Base-by-base conservation (phyloP, 768 basidiomycete genomes). In the Phaeotremella fagi region DNA sequence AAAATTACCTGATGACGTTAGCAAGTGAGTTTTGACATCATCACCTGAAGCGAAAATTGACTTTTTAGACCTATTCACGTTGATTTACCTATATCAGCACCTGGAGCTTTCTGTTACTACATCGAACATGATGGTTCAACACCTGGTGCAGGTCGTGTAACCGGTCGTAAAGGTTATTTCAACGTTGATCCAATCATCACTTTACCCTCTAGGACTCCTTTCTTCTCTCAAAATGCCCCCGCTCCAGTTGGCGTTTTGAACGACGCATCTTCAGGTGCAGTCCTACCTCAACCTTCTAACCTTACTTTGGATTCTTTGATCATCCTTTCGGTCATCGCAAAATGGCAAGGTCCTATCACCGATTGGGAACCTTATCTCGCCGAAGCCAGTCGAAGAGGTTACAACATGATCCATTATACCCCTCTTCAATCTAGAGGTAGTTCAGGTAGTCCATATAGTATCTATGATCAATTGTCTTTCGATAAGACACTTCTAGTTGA, bases 381-480 rank as follows among this genome's bases (percentile, higher is more conserved):
- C 45, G 90, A 92, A 75, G 87, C 90, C 11, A 82, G 84, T 48
- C 80, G 88, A 48, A 80, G 94, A 44, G 94, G 95, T 0, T 99
- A 99, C 78, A 99, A 92, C 47, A 95, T 98, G 90, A 77, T 99
- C 37, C 95, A 99, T 70, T 99, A 87, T 79, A 88, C 94, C 0
- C 95, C 95, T 0, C 78, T 99, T 4, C 94, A 99, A 75, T 85
- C 88, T 70, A 79, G 92, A 28, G 95, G 95, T 20, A 81, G 83
- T 59, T 89, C 87, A 59, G 82, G 87, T 57, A 91, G 88, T 62
- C 95, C 95, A 0, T 99, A 97, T 75, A 92, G 89, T 16, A 90
- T 98, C 66, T 82, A 82, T 50, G 83, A 92, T 70, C 95, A 99
- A 77, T 77, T 83, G 50, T 80, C 76, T 35, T 97, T 90, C 63